These are phyloP conservation scores for Pholiota conissans DNA, from an alignment of 768 basidiomycete species.

Conservation along the genomic window DNA sequence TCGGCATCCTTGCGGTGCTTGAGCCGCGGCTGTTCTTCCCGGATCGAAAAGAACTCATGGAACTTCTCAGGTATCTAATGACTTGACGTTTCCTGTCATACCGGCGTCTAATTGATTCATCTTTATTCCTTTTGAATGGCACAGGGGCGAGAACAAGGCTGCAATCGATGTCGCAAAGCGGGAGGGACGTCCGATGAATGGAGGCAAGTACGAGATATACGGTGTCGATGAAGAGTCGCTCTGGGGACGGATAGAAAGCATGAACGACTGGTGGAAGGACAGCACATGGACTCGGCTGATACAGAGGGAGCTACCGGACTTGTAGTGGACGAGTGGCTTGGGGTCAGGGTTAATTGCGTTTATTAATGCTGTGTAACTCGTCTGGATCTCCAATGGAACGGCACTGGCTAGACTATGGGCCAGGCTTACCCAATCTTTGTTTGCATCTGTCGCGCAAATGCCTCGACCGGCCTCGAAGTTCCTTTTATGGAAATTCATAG, in stretches of 20 bases:
- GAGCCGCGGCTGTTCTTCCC: constrained; percentile 91
- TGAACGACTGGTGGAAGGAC: constrained; percentile 94
- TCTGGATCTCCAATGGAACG: not conserved
- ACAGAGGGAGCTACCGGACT: constrained; percentile 83
- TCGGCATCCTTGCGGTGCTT: constrained; percentile 81
- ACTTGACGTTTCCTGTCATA: not conserved
- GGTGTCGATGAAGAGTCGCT: constrained; percentile 82
- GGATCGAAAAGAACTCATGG: constrained; percentile 73
- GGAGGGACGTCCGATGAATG: constrained; percentile 60
- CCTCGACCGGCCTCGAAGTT: constrained; percentile 11
- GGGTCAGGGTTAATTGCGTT: no score
- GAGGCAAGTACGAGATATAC: constrained; percentile 84
- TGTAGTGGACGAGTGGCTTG: no score
- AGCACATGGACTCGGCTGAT: constrained; percentile 85
- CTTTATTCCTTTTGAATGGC: constrained; percentile 2
- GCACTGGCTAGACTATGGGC: constrained; percentile 1
- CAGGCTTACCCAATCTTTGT: not conserved
- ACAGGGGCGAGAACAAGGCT: constrained; percentile 80
- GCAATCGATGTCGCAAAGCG: constrained; percentile 80
- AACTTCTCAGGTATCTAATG: constrained; percentile 61
- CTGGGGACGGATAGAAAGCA: constrained; percentile 78
- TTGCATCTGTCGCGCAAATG: constrained; percentile 2
- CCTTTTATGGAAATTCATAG: not conserved
- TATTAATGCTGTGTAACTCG: not conserved
- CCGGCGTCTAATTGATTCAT: not conserved